Base-by-base conservation (phyloP, 1,139 yeast species). In the Magnusiomyces tetraspermus region DNA sequence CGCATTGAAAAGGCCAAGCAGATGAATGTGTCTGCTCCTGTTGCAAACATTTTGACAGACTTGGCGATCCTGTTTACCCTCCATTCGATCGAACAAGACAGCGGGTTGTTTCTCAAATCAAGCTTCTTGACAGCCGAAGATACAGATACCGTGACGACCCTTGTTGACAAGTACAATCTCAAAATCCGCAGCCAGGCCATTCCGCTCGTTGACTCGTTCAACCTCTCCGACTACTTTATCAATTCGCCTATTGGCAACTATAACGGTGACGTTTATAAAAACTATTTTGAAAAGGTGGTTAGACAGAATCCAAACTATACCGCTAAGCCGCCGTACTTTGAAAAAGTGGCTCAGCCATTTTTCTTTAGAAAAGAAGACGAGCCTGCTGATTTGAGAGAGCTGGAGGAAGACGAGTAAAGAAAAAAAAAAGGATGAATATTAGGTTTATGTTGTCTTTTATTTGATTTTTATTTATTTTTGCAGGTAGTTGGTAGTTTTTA, bases 141-240 rank as follows among this genome's bases (percentile, higher is more conserved):
- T 52, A 60, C 73, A 19, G 68, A 64, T 52, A 55, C 57, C 46
- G 63, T 71, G 45, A 65, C 69, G 21, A 57, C 55, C 24, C 63
- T 63, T 19, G 72, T 70, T 46, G 66, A 68, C 57, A 61, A 60
- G 33, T 66, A 68, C 59, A 69, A 73, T 52, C 60, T 58, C 50
- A 58, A 58, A 53, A 67, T 72, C 11, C 66, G 96, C 69, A 81
- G 82, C 48, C 83, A 85, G 63, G 84, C 83, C 54, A 80, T 88
- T 65, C 86, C 87, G 21, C 75, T 85, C 61, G 85, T 95, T n/a
- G 97, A 90, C 70, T 78, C 96, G 8, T 89, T 90, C 77, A 83
- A 84, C 72, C 77, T 84, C 64, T 80, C 90, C 37, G 96, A 90
- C 70, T 85, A 79, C 72, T 78, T 85, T 71, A 77, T 90, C 67